These are phyloP conservation scores for Coemansia reversa DNA, from an alignment of 192 early-diverging fungal genomes.

Conservation along the genomic window DNA sequence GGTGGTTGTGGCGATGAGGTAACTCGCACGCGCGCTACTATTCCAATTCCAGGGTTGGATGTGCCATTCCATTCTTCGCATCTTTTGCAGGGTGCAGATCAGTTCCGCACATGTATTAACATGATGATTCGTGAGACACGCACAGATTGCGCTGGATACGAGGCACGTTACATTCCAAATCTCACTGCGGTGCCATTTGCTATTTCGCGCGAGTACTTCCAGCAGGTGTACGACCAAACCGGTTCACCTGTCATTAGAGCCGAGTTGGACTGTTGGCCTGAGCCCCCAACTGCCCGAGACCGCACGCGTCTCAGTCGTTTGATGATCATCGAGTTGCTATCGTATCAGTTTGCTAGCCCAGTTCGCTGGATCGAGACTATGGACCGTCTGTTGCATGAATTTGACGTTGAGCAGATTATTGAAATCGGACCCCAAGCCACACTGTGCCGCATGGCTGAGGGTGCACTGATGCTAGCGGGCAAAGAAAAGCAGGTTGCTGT, in stretches of 20 bases:
- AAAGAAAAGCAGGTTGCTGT: conserved; percentile 19
- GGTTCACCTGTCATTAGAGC: conserved; percentile 66
- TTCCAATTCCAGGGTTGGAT: conserved; percentile 89
- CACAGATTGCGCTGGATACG: conserved; percentile 69
- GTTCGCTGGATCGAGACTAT: conserved; percentile 98
- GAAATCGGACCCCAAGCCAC: conserved; percentile 90
- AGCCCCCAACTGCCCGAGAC: conserved; percentile 54
- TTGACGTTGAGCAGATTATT: conserved; percentile 76
- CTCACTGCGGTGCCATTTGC: conserved; percentile 88
- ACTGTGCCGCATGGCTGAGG: conserved; percentile 89
- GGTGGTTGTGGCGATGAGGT: conserved; percentile 60
- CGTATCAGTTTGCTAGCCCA: conserved; percentile 94
- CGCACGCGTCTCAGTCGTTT: conserved; percentile 75
- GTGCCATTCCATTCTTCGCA: conserved; percentile 97
- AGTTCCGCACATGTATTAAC: conserved; percentile 83
- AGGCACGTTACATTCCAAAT: conserved; percentile 92
- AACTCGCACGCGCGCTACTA: conserved; percentile 81
- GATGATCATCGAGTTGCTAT: conserved; percentile 84
- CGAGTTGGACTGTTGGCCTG: conserved; percentile 76
- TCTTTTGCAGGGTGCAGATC: conserved; percentile 80
- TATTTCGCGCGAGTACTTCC: conserved; percentile 74
- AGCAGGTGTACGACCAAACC: conserved; percentile 69
- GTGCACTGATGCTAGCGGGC: conserved; percentile 71
- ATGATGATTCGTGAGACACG: conserved; percentile 75
- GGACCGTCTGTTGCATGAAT: conserved; percentile 78